phyloP scores from a whole-genome alignment of 2,329 filamentous ascomycete genomes.

The Calonectria pteridis region DNA sequence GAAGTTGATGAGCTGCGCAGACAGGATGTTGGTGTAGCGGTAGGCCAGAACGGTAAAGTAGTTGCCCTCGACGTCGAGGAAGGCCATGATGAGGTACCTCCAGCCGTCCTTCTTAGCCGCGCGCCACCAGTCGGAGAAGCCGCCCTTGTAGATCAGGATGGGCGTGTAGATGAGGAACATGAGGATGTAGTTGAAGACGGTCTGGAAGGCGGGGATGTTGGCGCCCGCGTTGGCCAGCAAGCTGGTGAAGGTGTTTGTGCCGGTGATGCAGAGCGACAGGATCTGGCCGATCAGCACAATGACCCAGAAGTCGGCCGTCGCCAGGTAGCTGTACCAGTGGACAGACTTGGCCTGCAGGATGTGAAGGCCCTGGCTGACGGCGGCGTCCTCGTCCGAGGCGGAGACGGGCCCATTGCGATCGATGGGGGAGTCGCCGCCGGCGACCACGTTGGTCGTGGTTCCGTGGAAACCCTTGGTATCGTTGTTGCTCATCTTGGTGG shows the following conservation, averaged over 20 bases:
- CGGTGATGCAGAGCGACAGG: constrained; percentile 89
- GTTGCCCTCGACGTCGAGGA: constrained; percentile 96
- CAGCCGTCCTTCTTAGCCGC: constrained; percentile 81
- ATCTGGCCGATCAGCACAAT: constrained; percentile 85
- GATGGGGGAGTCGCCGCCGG: constrained; percentile 13
- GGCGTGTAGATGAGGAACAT: constrained; percentile 85
- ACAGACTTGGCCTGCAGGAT: constrained; percentile 66
- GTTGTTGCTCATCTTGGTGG: constrained; percentile 21
- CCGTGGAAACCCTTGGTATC: constrained; percentile 41
- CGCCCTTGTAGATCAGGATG: constrained; percentile 84
- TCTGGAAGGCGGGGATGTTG: constrained; percentile 94
- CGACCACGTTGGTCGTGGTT: constrained; percentile 30
- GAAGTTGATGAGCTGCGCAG: constrained; percentile 96
- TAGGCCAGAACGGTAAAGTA: constrained; percentile 98
- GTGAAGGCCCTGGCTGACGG: constrained; percentile 64
- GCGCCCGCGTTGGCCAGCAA: constrained; percentile 76
- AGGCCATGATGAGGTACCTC: constrained; percentile 93
- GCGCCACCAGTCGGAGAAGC: constrained; percentile 75
- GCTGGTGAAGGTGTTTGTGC: constrained; percentile 89
- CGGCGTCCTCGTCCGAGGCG: constrained; percentile 45
- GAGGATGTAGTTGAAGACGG: constrained; percentile 92
- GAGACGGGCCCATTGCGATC: constrained; percentile 19
- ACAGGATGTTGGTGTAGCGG: constrained; percentile 90
- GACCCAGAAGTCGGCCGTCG: constrained; percentile 89
- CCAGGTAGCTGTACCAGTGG: constrained; percentile 80